Conservation (phyloP, 495 filamentous ascomycete species). For the Penicillium desertorum region DNA sequence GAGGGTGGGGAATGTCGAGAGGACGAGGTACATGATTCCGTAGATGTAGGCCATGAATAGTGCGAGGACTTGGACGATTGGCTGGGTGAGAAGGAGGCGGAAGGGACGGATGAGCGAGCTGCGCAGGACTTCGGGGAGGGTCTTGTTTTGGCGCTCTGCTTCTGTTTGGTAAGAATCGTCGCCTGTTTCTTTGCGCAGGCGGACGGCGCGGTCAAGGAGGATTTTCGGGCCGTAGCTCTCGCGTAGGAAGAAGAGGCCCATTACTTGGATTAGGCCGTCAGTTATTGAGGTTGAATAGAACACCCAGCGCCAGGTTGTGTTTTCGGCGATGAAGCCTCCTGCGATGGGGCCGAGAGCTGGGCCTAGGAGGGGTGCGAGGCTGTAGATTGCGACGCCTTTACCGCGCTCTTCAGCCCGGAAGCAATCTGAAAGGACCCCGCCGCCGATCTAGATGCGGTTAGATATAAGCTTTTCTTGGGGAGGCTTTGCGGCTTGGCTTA, state of each 20-base stretch:
- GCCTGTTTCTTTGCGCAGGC: constrained; percentile 62
- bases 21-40: constrained; percentile 70
- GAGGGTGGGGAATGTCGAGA: constrained; percentile 66
- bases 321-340: constrained; percentile 65
- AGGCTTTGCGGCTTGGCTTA: constrained; percentile 25
- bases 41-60: constrained; percentile 69
- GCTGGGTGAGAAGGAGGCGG: constrained; percentile 57
- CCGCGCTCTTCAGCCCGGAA: constrained; percentile 65
- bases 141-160: constrained; percentile 53
- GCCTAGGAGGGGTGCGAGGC: constrained; percentile 63
- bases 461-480: not conserved
- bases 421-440: constrained; percentile 62
- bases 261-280: constrained; percentile 59
- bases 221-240: constrained; percentile 71
- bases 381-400: constrained; percentile 62
- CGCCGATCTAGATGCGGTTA: constrained; percentile 45
- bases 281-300: constrained; percentile 65
- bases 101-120: constrained; percentile 55
- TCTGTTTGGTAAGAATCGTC: constrained; percentile 63
- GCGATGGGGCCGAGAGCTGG: constrained; percentile 65
- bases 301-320: constrained; percentile 69
- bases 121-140: constrained; percentile 42
- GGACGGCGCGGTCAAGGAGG: constrained; percentile 54
- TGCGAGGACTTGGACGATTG: constrained; percentile 60
- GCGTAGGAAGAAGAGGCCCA: constrained; percentile 64